A percentile compares a stretch with the other conserved stretches of the same genome.
phyloP scores from a whole-genome alignment of 495 filamentous ascomycete species.

The Rhypophila decipiens region DNA sequence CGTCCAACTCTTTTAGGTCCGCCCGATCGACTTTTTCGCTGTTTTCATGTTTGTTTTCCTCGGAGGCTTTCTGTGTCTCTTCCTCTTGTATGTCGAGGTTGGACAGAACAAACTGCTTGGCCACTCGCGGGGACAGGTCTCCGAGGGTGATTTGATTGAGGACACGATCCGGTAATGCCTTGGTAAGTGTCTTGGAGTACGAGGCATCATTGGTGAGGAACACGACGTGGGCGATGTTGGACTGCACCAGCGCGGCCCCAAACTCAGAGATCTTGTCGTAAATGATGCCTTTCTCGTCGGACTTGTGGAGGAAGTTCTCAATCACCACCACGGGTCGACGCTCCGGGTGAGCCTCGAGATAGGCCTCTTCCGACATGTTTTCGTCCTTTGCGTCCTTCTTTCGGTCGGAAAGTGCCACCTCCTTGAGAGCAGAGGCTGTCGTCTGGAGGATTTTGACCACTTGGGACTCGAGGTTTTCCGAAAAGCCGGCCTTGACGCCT shows the following conservation, averaged over 20 bases:
- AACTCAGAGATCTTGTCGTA: constrained; percentile 91
- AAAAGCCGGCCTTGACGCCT: constrained; percentile 90
- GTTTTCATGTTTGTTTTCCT: constrained; percentile 5
- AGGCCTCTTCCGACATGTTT: constrained; percentile 75
- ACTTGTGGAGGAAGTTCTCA: constrained; percentile 88
- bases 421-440: constrained; percentile 70
- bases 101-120: constrained; percentile 82
- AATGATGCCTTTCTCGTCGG: constrained; percentile 62
- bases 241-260: constrained; percentile 78
- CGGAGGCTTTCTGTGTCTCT: constrained; percentile 9
- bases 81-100: constrained; percentile 52
- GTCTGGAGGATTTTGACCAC: constrained; percentile 88
- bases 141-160: constrained; percentile 79
- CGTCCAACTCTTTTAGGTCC: constrained; percentile 60
- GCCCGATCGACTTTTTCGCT: constrained; percentile 37
- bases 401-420: constrained; percentile 62
- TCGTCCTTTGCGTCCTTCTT: constrained; percentile 67
- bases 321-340: constrained; percentile 79
- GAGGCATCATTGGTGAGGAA: constrained; percentile 92
- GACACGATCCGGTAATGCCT: constrained; percentile 82
- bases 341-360: constrained; percentile 86
- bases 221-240: constrained; percentile 92
- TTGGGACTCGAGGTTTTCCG: constrained; percentile 87
- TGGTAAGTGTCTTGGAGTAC: constrained; percentile 80
- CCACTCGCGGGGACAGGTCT: constrained; percentile 78